phyloP scores from a whole-genome alignment of 768 basidiomycete species.

The Daedalea quercina region DNA sequence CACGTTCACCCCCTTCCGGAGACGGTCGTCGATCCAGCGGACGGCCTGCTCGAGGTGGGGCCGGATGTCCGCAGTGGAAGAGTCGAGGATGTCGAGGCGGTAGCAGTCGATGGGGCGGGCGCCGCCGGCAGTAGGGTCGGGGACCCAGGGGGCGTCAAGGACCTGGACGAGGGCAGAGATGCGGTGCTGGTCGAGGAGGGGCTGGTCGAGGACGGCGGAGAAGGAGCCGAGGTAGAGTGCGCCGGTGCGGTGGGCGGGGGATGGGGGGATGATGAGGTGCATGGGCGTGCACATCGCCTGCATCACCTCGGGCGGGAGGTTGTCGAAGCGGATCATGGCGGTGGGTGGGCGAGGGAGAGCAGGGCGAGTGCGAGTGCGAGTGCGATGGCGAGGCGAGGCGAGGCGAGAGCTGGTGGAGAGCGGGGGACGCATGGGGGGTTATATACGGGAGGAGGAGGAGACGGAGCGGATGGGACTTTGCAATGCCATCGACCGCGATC shows the following conservation, averaged over 20 bases:
- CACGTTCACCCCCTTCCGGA: constrained; percentile 56
- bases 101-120: constrained; percentile 36
- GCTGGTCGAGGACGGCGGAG: constrained; percentile 49
- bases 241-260: constrained; percentile 30
- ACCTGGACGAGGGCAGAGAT: constrained; percentile 62
- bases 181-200: constrained; percentile 40
- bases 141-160: constrained; percentile 60
- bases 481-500: neutral
- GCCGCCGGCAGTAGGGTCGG: constrained; percentile 25
- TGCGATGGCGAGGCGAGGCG: neutral
- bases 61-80: constrained; percentile 50
- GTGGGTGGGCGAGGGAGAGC: neutral
- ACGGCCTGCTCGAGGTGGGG: constrained; percentile 68
- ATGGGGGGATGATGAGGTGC: constrained; percentile 57
- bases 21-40: constrained; percentile 54
- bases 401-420: neutral
- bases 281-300: constrained; percentile 84
- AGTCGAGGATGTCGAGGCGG: constrained; percentile 64
- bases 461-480: neutral
- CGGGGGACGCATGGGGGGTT: neutral
- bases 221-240: constrained; percentile 66
- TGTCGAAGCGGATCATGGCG: constrained; percentile 74
- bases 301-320: constrained; percentile 66
- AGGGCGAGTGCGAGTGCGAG: neutral
- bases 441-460: neutral